phyloP scores from a whole-genome alignment of 2,329 filamentous ascomycete species.

The Alternaria viburni region DNA sequence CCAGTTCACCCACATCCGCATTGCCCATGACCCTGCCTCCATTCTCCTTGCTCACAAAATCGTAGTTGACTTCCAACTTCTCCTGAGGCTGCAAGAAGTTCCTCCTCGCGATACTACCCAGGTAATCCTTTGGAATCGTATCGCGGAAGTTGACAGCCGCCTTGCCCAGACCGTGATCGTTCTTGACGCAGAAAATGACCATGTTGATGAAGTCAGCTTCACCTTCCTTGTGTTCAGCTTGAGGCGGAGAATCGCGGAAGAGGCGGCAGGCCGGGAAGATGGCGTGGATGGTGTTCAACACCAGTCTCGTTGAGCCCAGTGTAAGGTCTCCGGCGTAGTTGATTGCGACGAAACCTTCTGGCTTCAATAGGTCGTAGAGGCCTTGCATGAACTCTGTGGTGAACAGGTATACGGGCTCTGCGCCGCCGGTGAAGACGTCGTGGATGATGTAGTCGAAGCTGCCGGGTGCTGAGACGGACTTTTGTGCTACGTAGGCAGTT shows the following conservation, averaged over 20 bases:
- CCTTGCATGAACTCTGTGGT: constrained; percentile 81
- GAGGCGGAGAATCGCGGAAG: constrained; percentile 76
- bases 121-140: constrained; percentile 68
- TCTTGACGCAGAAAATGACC: constrained; percentile 90
- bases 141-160: constrained; percentile 68
- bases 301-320: constrained; percentile 75
- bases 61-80: constrained; percentile 65
- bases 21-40: constrained; percentile 62
- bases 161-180: constrained; percentile 42
- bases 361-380: constrained; percentile 72
- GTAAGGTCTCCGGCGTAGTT: constrained; percentile 93
- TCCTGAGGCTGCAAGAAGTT: constrained; percentile 74
- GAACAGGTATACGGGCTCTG: constrained; percentile 87
- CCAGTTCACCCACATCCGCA: constrained; percentile 71
- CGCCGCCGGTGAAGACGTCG: constrained; percentile 96
- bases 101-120: constrained; percentile 73
- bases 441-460: constrained; percentile 93
- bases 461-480: constrained; percentile 53
- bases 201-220: constrained; percentile 86
- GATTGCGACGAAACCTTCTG: constrained; percentile 85
- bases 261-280: constrained; percentile 91
- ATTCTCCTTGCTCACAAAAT: constrained; percentile 37
- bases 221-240: constrained; percentile 48
- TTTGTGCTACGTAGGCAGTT: constrained; percentile 65
- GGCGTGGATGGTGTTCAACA: constrained; percentile 79